Conservation (phyloP, 1,284 basidiomycete genomes). For the Malassezia dermatis region DNA sequence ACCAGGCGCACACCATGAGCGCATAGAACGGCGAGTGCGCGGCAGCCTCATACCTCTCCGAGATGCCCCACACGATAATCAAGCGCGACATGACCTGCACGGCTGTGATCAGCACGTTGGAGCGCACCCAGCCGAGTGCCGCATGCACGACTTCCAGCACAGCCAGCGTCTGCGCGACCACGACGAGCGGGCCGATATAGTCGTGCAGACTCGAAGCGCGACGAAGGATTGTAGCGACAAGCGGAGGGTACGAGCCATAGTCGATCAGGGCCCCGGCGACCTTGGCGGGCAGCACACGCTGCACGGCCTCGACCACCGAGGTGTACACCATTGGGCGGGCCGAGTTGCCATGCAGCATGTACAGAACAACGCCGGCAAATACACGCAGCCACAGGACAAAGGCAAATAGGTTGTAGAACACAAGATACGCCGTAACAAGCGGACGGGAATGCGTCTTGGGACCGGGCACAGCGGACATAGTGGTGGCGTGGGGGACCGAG, state of each 20-base stretch:
- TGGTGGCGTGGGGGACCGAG: background rate
- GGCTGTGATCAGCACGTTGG: slow-evolving; percentile 66
- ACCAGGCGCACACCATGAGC: slow-evolving; percentile 89
- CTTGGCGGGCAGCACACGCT: slow-evolving; percentile 22
- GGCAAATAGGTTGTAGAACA: slow-evolving; percentile 12
- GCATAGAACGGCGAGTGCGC: slow-evolving; percentile 66
- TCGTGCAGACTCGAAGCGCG: slow-evolving; percentile 27
- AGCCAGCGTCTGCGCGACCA: slow-evolving; percentile 32
- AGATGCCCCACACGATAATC: slow-evolving; percentile 67
- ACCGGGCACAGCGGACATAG: background rate
- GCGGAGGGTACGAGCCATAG: slow-evolving; percentile 22
- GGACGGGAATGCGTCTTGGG: background rate
- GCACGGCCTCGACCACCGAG: background rate
- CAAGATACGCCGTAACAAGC: slow-evolving; percentile 2
- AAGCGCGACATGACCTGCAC: slow-evolving; percentile 80
- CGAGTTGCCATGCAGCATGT: slow-evolving; percentile 3
- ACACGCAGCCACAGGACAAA: slow-evolving; percentile 15
- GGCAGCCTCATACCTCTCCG: slow-evolving; percentile 32
- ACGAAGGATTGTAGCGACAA: slow-evolving; percentile 22
- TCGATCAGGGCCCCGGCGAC: slow-evolving; percentile 21
- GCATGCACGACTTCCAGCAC: slow-evolving; percentile 57
- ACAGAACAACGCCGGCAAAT: slow-evolving; percentile 3
- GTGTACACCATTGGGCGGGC: slow-evolving; percentile 1
- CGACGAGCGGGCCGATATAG: slow-evolving; percentile 30
- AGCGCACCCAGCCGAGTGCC: slow-evolving; percentile 69